A percentile compares a stretch with the other conserved stretches of the same genome.
These are phyloP conservation scores for Daedaleopsis nitida DNA, from an alignment of 768 basidiomycete species.

Conservation along the genomic window DNA sequence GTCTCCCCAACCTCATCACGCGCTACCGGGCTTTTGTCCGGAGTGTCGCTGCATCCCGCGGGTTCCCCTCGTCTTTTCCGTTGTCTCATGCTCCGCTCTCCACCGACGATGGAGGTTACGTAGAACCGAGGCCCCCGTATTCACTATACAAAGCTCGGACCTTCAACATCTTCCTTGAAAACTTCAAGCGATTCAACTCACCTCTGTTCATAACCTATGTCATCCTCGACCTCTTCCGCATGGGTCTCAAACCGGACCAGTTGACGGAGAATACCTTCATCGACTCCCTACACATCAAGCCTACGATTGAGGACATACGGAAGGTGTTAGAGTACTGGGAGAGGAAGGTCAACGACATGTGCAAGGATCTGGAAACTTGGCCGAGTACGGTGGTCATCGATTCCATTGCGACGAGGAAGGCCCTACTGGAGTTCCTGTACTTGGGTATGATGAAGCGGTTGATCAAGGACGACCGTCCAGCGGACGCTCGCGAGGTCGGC, in stretches of 20 bases:
- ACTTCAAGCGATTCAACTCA: constrained; percentile 36
- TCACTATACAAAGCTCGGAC: constrained; percentile 34
- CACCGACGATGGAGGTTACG: neutral
- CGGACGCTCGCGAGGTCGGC: neutral
- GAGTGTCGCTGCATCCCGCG: constrained; percentile 2
- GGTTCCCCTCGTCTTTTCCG: neutral
- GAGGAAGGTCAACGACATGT: neutral
- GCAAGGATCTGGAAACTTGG: neutral
- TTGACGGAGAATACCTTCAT: constrained; percentile 55
- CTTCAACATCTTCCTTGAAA: constrained; percentile 58
- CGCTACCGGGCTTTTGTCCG: constrained; percentile 5
- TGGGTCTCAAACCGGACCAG: constrained; percentile 47
- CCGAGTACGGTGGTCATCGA: neutral
- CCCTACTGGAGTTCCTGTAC: neutral
- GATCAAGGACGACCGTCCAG: neutral
- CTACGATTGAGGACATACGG: neutral
- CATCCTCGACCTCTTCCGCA: constrained; percentile 52
- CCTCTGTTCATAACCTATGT: constrained; percentile 39
- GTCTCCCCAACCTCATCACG: neutral
- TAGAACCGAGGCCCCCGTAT: constrained; percentile 7
- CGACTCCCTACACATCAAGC: constrained; percentile 42
- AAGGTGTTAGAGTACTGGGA: neutral
- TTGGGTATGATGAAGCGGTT: neutral
- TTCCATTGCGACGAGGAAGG: neutral
- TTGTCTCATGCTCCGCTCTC: neutral